Evolutionary conservation across 164 flowering plant genomes (phyloP), one percentile per base, ranked within the genome.

Genomic region (Dillenia suffruticosa): DNA sequence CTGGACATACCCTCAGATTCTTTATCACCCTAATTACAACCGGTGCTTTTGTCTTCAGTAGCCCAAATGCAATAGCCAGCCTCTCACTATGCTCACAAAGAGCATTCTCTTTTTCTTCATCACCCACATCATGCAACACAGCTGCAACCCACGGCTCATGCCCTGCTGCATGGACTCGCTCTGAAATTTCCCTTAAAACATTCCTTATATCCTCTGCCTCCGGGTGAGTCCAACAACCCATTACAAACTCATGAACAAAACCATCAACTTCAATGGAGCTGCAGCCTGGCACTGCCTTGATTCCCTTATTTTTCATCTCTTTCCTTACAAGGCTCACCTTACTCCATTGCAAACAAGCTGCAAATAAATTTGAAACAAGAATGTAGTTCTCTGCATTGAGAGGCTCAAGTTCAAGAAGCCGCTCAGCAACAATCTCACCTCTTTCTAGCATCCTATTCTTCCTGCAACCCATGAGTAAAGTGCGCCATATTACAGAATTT

Each of bases 181-280:
- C 62, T 1, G 69, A 51, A 32, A 81, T 66, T 32, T 81, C 79
- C 47, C 43, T 67, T 64, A 79, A 58, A 5, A 71, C 46, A 48
- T 58, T 67, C 49, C 65, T 67, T 51, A 79, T 74, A 26, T 70
- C 74, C 54, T 51, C 51, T 10, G 62, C 51, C 57, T 79, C 81
- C 2, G 79, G 81, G 54, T 81, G 85, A 1, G 79, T 73, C 56
- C 74, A 59, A 56, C 77, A 78, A 44, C 77, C 78, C 69, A 64
- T 69, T 44, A 75, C 76, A 65, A 81, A 79, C 63, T 75, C 75
- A 61, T 81, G 81, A 12, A 79, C 74, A 69, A 75, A 60, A 1
- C 81, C 76, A 64, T 68, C 74, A 51, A 77, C 53, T 63, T 81
- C 80, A 32, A 81, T 73, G 22, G 76, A 79, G 61, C 81, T 79